These are phyloP conservation scores for Mucor racemosus DNA, from an alignment of 371 early-diverging fungal genomes.

Conservation along the genomic window DNA sequence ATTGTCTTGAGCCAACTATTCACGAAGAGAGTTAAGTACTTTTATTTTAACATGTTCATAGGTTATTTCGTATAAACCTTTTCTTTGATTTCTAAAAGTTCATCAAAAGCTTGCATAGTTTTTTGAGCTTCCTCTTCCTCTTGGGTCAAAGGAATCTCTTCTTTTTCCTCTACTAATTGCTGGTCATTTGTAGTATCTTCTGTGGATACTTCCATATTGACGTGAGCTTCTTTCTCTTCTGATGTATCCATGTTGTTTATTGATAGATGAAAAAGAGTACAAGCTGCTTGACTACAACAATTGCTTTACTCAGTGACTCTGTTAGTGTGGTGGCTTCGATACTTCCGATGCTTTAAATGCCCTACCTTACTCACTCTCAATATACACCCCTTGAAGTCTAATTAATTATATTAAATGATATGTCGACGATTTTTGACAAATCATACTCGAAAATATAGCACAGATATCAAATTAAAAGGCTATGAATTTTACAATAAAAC, in stretches of 20 bases:
- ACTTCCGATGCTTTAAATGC: too few relatives aligned
- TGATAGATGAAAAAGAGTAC: background rate
- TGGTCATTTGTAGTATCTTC: background rate
- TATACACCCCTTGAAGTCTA: background rate
- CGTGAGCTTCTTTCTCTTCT: background rate
- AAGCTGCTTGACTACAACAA: background rate
- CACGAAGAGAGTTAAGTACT: background rate
- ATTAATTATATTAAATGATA: constrained; percentile 7
- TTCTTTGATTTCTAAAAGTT: constrained; percentile 33
- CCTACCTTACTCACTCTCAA: too few relatives aligned
- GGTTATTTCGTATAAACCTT: constrained; percentile 17
- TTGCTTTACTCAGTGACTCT: too few relatives aligned
- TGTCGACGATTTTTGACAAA: constrained; percentile 1
- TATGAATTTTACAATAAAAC: constrained; percentile 30
- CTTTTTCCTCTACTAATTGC: background rate
- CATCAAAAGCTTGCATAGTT: constrained; percentile 31
- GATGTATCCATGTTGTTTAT: background rate
- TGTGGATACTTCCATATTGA: background rate
- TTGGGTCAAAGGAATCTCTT: background rate
- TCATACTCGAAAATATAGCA: background rate
- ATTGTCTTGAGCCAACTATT: constrained; percentile 35
- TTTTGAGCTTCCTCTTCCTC: constrained; percentile 14
- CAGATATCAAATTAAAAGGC: constrained; percentile 16
- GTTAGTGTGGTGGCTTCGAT: too few relatives aligned
- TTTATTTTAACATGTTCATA: background rate